Conservation (phyloP, 495 filamentous ascomycete genomes). For the Penicillium malachiteum region DNA sequence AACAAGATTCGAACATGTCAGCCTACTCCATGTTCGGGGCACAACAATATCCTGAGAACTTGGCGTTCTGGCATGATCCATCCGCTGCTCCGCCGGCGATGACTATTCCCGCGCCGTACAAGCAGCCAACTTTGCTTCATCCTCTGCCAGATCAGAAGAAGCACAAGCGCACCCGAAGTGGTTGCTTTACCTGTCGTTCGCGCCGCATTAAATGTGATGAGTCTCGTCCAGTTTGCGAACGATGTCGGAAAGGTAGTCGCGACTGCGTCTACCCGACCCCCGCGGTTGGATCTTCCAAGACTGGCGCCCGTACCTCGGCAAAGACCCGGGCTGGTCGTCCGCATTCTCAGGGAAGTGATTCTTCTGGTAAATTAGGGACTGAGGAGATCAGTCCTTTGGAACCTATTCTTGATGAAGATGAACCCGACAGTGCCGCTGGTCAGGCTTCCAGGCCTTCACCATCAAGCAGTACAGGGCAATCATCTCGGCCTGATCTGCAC, state of each 20-base stretch:
- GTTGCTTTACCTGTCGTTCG: constrained; percentile 90
- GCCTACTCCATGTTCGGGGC: constrained; percentile 39
- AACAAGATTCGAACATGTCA: constrained; percentile 29
- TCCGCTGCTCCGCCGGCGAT: constrained; percentile 24
- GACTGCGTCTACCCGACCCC: constrained; percentile 81
- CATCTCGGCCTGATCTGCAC: constrained; percentile 21
- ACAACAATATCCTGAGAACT: constrained; percentile 40
- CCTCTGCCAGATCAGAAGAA: constrained; percentile 71
- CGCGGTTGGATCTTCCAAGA: constrained; percentile 44
- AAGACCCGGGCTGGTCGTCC: constrained; percentile 43
- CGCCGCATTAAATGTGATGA: constrained; percentile 95
- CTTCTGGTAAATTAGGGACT: constrained; percentile 45
- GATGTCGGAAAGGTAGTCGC: constrained; percentile 81
- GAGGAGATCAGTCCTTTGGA: constrained; percentile 53
- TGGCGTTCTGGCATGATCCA: constrained; percentile 45
- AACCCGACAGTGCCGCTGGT: constrained; percentile 29
- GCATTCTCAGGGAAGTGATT: constrained; percentile 46
- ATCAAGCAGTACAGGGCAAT: constrained; percentile 17
- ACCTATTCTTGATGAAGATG: constrained; percentile 64
- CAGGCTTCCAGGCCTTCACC: constrained; percentile 29
- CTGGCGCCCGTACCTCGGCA: constrained; percentile 41
- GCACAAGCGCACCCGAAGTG: constrained; percentile 88
- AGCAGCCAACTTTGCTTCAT: constrained; percentile 33
- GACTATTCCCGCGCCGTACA: constrained; percentile 26
- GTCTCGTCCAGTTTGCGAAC: constrained; percentile 79